Evolutionary conservation across 768 basidiomycete genomes (phyloP).

Genomic region (Lactarius indigo): DNA sequence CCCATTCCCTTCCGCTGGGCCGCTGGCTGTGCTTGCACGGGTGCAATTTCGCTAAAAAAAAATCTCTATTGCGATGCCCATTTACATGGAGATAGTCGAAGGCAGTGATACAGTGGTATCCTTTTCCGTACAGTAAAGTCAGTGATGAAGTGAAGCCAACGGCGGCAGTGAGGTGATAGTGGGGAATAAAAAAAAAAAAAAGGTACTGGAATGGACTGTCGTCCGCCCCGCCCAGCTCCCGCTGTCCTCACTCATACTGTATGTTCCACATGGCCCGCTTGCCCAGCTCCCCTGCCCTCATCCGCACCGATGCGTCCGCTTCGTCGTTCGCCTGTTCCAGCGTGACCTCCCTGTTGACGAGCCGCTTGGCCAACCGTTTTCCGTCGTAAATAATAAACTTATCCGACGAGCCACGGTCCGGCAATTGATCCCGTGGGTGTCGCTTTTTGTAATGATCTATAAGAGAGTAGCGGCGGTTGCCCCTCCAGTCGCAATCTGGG

Average conservation of each 20-base stretch:
- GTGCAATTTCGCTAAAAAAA: background rate
- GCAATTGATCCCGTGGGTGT: background rate
- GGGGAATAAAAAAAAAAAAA: background rate
- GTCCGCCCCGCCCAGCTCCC: background rate
- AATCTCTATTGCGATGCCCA: background rate
- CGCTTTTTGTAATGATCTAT: background rate
- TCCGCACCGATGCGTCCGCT: background rate
- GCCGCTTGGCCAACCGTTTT: background rate
- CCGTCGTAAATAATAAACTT: conserved; percentile 4
- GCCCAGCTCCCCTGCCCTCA: background rate
- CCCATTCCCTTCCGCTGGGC: background rate
- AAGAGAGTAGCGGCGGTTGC: background rate
- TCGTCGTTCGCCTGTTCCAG: background rate
- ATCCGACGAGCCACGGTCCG: background rate
- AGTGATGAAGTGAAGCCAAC: background rate
- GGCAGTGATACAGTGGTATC: background rate
- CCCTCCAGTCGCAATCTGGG: background rate
- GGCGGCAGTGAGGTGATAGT: background rate
- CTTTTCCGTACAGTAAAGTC: background rate
- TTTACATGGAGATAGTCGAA: background rate
- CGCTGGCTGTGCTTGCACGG: background rate
- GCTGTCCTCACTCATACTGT: background rate
- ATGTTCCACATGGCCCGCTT: background rate
- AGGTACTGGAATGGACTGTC: background rate
- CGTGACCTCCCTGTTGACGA: conserved; percentile 1